Conservation (phyloP, 192 early-diverging fungal genomes). For the Linnemannia exigua region DNA sequence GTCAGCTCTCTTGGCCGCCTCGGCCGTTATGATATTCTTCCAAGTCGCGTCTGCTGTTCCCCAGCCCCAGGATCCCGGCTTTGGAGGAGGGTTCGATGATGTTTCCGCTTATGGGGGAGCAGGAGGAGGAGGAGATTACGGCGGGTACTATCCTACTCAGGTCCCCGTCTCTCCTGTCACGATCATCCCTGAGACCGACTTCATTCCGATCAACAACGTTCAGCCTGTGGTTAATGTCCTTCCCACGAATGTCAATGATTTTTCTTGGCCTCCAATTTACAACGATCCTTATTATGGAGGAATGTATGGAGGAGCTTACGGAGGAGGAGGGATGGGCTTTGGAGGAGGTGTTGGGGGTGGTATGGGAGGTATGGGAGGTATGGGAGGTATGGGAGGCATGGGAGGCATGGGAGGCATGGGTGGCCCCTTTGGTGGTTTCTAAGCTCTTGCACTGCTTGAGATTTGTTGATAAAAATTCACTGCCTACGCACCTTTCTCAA, state of each 20-base stretch:
- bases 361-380: not conserved
- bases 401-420: not conserved
- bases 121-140: not conserved
- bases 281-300: not conserved
- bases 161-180: slow-evolving; percentile 12
- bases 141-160: not conserved
- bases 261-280: slow-evolving; percentile 7
- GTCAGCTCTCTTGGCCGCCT: slow-evolving; percentile 6
- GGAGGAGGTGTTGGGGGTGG: not conserved
- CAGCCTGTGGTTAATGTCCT: slow-evolving; percentile 23
- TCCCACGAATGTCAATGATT: slow-evolving; percentile 17
- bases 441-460: no score
- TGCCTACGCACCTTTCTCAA: no score
- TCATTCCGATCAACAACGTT: slow-evolving; percentile 24
- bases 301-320: not conserved
- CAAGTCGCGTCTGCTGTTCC: not conserved
- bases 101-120: not conserved
- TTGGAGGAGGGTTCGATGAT: not conserved
- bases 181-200: slow-evolving; percentile 20
- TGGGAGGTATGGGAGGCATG: not conserved
- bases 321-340: not conserved
- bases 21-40: not conserved
- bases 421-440: no score
- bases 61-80: not conserved
- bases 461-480: no score